Evolutionary conservation across 2,329 filamentous ascomycete species (phyloP), one percentile per base, ranked within the genome.

Genomic region (Microthyrium microscopicum): DNA sequence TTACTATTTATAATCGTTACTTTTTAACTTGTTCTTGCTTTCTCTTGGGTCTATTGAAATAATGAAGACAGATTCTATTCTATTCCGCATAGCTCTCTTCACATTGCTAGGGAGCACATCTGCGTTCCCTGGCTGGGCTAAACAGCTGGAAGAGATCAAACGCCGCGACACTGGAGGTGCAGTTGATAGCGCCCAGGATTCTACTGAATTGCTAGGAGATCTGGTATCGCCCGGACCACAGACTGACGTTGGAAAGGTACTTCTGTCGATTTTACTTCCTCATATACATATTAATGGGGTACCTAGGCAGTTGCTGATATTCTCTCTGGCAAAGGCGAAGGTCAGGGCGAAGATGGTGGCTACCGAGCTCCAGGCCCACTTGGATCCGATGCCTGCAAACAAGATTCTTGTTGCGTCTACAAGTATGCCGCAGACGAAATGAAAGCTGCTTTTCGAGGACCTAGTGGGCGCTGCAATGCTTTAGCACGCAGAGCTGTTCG

Each of bases 401-500:
- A 44, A 6, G 49, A 54, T 24, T 39, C 43, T 11, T 54, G 51
- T 41, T 54, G 51, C 32, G 31, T 49, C 42, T 53, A 50, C 50
- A 50, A 40, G 4, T 50, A 53, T 20, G 45, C 53, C 8, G 50
- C 48, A 6, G 40, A 40, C 13, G 48, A 49, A 12, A 46, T 54
- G 26, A 48, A 46, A 2, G 36, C 39, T 16, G 29, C 39, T 0
- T 54, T 54, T 34, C 38, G 41, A 15, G 40, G 40, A 15, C 5
- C 39, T 12, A 42, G 50, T 21, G 43, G 44, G 8, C 37, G 46
- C 35, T 53, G 50, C 37, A 53, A 52, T 22, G 47, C 51, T 33
- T 47, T 46, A n/a, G 50, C 50, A 8, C 48, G 50, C 18, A n/a
- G n/a, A n/a, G 49, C 50, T n/a, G 35, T 53, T 15, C 50, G 50